Conservation (phyloP, 177 flowering plant genomes). For the Vitis hybrid region DNA sequence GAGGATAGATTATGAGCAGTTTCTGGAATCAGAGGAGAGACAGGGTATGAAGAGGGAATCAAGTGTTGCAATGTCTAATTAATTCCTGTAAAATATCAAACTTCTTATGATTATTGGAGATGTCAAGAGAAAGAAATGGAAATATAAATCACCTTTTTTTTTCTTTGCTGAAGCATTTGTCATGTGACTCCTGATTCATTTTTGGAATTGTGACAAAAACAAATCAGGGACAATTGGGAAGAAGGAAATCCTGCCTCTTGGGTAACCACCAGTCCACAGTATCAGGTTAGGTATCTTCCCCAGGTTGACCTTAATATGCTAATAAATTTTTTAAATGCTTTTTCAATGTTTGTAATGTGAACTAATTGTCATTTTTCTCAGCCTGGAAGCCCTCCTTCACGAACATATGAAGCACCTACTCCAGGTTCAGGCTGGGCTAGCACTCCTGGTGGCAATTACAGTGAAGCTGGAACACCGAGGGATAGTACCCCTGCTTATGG, state of each 20-base stretch:
- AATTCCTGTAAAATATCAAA: too few species aligned
- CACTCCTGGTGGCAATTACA: constrained; percentile 80
- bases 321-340: neutral
- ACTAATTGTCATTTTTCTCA: constrained; percentile 29
- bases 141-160: neutral
- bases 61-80: too few species aligned
- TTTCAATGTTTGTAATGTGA: neutral
- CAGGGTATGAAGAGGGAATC: too few species aligned
- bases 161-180: neutral
- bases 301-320: neutral
- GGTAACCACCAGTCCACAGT: constrained; percentile 78
- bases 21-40: too few species aligned
- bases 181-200: neutral
- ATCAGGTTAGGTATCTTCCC: constrained; percentile 58
- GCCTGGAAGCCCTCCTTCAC: constrained; percentile 93
- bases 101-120: too few species aligned
- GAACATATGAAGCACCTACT: constrained; percentile 93
- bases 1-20: too few species aligned
- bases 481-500: constrained; percentile 81
- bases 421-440: constrained; percentile 97
- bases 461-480: constrained; percentile 95
- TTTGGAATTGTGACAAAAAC: constrained; percentile 2
- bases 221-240: constrained; percentile 90
- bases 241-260: constrained; percentile 94
- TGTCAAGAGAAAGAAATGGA: too few species aligned